A percentile compares a stretch with the other conserved stretches of the same genome.
These are phyloP conservation scores for Ogataea allantospora DNA, from an alignment of 805 yeast species.

Conservation along the genomic window DNA sequence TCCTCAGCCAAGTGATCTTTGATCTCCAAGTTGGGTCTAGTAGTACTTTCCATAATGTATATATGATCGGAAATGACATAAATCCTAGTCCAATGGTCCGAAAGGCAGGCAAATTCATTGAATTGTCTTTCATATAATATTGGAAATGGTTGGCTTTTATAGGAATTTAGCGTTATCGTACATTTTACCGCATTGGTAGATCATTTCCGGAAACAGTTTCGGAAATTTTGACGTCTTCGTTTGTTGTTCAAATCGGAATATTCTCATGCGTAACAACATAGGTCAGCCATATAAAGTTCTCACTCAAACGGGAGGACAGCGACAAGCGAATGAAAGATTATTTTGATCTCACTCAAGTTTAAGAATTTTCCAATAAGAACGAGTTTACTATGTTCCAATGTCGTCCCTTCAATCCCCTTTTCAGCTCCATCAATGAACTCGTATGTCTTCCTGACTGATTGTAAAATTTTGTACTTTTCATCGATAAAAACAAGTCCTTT, in stretches of 20 bases:
- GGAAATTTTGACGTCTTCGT: not conserved
- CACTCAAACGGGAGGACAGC: too few species aligned
- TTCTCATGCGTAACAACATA: too few species aligned
- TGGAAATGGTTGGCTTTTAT: too few species aligned
- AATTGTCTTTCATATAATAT: not conserved
- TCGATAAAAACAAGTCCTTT: constrained; percentile 67
- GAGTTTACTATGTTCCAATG: constrained; percentile 16
- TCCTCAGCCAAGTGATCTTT: not conserved
- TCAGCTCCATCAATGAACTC: constrained; percentile 56
- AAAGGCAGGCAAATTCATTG: not conserved
- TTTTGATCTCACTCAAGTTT: constrained; percentile 68
- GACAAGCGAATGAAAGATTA: too few species aligned
- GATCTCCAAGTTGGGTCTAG: not conserved
- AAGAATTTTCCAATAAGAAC: constrained; percentile 40
- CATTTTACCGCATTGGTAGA: not conserved
- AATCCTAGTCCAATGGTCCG: not conserved
- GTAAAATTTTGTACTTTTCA: constrained; percentile 57
- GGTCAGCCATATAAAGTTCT: constrained; percentile 69
- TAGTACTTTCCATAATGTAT: not conserved
- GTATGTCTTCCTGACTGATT: constrained; percentile 91
- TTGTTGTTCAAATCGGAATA: not conserved
- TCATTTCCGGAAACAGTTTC: not conserved
- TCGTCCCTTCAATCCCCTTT: constrained; percentile 1
- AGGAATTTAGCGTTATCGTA: not conserved
- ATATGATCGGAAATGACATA: constrained; percentile 12